Evolutionary conservation across 257 asterid genomes (phyloP), one percentile per base, ranked within the genome.

Genomic region (Voacanga thouarsii): DNA sequence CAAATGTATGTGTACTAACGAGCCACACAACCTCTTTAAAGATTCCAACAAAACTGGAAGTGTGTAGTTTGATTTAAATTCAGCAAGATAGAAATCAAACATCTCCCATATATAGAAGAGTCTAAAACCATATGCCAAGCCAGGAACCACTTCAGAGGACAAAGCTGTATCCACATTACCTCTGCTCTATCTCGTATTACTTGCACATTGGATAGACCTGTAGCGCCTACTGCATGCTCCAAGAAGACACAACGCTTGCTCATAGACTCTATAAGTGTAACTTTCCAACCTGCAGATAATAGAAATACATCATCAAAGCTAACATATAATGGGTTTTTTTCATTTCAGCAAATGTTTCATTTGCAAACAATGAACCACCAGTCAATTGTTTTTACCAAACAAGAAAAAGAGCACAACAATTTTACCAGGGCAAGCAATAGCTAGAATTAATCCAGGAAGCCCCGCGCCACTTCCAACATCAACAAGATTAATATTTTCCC

Each of bases 381-480:
- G 71, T 41, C 37, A 10, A 72, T 28, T 50, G 39, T 28, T 67
- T 49, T 41, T 14, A 19, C 37, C 41, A 77, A 53, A 49, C 80
- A 77, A 60, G 50, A 28, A 51, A 21, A 63, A 49, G 49, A 78
- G 45, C 45, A 28, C 14, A 24, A 64, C 19, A 2, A 30, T 19
- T 49, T 69, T 86, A 95, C 99, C 89, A 5, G 98, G 98, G 78
- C 88, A 89, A 7, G 98, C 98, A 80, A 91, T 90, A 45, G 99
- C 98, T 74, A 95, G 89, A 79, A 95, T 81, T 49, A 95, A 16
- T 73, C 99, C 98, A 50, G 99, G 98, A 79, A 95, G 97, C 76
- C 99, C 97, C 3, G 98, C 97, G 18, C 99, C 99, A 53, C 92
- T 93, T 72, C 99, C 99, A 68, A 95, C 97, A 86, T 95, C 99